A percentile compares a stretch with the other conserved stretches of the same genome.
These are phyloP conservation scores for Gremmenia infestans DNA, from an alignment of 2,329 filamentous ascomycete species.

Conservation along the genomic window DNA sequence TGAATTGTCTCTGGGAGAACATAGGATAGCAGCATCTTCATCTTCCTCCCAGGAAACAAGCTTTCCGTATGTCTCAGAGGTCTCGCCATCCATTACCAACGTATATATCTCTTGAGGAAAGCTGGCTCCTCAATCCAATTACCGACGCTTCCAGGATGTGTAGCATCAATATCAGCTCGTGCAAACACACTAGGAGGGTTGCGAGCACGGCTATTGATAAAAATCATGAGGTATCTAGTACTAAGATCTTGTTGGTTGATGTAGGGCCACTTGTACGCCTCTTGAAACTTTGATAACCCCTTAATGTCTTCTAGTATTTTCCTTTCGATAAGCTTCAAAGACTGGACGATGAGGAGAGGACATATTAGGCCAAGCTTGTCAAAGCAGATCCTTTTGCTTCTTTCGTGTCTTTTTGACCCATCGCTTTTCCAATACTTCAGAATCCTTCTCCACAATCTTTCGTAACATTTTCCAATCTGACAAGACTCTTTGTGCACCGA, in stretches of 20 bases:
- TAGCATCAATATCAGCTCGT: slow-evolving; percentile 36
- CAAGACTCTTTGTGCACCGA: neutral
- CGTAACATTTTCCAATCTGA: neutral
- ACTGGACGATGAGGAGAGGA: slow-evolving; percentile 46
- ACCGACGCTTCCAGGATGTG: slow-evolving; percentile 27
- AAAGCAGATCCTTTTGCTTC: slow-evolving; percentile 42
- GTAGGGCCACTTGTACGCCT: slow-evolving; percentile 44
- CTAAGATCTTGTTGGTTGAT: slow-evolving; percentile 53
- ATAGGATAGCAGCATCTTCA: slow-evolving; percentile 35
- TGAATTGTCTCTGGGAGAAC: slow-evolving; percentile 32
- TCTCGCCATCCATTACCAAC: slow-evolving; percentile 32
- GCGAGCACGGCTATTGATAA: slow-evolving; percentile 47
- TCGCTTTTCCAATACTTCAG: slow-evolving; percentile 44
- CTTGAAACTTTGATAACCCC: slow-evolving; percentile 20
- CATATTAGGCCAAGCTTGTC: slow-evolving; percentile 46
- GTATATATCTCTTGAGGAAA: slow-evolving; percentile 31
- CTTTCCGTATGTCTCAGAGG: slow-evolving; percentile 33
- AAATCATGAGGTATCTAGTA: slow-evolving; percentile 39
- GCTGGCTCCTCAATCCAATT: slow-evolving; percentile 19
- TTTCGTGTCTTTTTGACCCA: slow-evolving; percentile 48
- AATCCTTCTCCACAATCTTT: slow-evolving; percentile 43
- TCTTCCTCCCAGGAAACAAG: slow-evolving; percentile 33
- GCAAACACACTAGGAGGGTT: slow-evolving; percentile 44
- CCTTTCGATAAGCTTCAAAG: slow-evolving; percentile 19
- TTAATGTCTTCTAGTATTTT: slow-evolving; percentile 2